Conservation (phyloP, 139 green algal species). For the Haematococcus lacustris region DNA sequence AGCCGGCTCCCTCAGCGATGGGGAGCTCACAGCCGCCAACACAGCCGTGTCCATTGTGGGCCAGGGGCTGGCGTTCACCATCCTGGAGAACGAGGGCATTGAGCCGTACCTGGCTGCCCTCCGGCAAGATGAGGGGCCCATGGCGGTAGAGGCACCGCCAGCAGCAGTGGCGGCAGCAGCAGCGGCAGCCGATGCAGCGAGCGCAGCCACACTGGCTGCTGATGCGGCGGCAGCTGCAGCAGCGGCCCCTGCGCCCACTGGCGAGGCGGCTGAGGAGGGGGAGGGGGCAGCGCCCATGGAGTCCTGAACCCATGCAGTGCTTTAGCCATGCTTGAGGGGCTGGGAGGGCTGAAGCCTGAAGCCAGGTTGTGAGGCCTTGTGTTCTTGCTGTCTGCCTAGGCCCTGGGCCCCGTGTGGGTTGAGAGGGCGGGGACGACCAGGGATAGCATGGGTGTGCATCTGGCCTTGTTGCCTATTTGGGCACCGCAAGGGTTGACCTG, state of each 20-base stretch:
- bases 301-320: too few species aligned
- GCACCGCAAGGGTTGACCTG: too few species aligned
- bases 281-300: neutral
- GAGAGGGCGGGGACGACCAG: too few species aligned
- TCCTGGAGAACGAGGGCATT: constrained; percentile 74
- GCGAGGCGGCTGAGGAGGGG: neutral
- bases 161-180: neutral
- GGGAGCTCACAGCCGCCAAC: constrained; percentile 81
- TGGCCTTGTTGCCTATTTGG: too few species aligned
- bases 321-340: too few species aligned
- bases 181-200: neutral
- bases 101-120: constrained; percentile 39
- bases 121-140: constrained; percentile 29
- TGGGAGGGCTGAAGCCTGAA: too few species aligned
- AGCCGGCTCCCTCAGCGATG: constrained; percentile 49
- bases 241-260: too few species aligned
- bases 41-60: constrained; percentile 21
- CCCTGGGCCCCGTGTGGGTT: too few species aligned
- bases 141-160: constrained; percentile 7
- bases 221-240: neutral
- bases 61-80: constrained; percentile 58
- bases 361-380: too few species aligned
- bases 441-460: too few species aligned
- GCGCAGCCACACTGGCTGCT: neutral
- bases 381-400: too few species aligned